phyloP scores from a whole-genome alignment of 176 grass and related monocot species.

The Rhynchospora pubera region DNA sequence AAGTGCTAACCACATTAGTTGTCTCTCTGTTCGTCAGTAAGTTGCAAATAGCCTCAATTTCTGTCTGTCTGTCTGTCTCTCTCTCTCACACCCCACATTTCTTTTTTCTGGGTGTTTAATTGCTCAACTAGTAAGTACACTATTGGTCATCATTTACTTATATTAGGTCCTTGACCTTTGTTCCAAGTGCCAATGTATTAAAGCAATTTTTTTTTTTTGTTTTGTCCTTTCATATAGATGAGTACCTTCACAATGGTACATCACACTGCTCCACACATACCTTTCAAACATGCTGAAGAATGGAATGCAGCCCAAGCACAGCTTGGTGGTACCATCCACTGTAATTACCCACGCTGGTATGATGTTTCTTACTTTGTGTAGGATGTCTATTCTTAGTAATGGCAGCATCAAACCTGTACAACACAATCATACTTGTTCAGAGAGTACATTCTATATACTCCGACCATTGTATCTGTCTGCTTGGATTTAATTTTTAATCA shows the following conservation, averaged over 20 bases:
- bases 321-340: constrained; percentile 89
- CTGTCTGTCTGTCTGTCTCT: too few species aligned
- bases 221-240: constrained; percentile 52
- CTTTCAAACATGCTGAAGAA: constrained; percentile 90
- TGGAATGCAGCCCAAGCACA: constrained; percentile 95
- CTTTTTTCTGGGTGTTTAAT: neutral
- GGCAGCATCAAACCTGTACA: neutral
- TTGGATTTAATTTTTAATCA: neutral
- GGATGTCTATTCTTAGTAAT: neutral
- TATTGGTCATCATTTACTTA: neutral
- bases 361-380: neutral
- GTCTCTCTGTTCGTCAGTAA: neutral
- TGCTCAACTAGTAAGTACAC: neutral
- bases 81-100: too few species aligned
- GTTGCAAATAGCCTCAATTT: neutral
- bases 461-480: neutral
- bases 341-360: constrained; percentile 85
- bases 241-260: constrained; percentile 99
- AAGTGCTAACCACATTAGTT: neutral
- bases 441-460: neutral
- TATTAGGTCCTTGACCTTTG: neutral
- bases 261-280: constrained; percentile 99
- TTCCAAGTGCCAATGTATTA: neutral
- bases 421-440: neutral
- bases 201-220: neutral